A percentile compares a stretch with the other conserved stretches of the same genome.
Evolutionary conservation across 345 rosid genomes (phyloP).

Genomic region (Mercurialis annua): DNA sequence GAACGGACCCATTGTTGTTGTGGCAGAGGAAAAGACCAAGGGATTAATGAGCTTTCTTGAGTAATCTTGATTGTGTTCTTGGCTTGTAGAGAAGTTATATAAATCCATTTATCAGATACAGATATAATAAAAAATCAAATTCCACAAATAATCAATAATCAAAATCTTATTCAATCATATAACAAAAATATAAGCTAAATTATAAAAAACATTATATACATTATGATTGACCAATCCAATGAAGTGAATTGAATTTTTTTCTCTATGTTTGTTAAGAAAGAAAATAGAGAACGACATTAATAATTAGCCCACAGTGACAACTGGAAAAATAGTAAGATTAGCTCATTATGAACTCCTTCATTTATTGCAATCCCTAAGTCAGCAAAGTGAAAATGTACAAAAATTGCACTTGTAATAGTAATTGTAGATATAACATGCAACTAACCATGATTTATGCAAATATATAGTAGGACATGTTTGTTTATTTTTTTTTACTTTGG

Average conservation of each 20-base stretch:
- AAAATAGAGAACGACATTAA: neutral
- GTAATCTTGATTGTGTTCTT: too few relatives aligned
- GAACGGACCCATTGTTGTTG: too few relatives aligned
- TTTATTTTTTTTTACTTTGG: neutral
- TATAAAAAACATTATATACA: too few relatives aligned
- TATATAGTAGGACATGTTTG: neutral
- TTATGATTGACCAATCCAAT: neutral
- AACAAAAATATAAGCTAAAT: too few relatives aligned
- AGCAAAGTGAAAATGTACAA: conserved; percentile 3
- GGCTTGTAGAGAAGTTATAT: too few relatives aligned
- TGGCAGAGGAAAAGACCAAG: too few relatives aligned
- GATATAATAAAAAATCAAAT: too few relatives aligned
- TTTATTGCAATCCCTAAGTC: conserved; percentile 4
- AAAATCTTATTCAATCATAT: too few relatives aligned
- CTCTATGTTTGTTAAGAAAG: neutral
- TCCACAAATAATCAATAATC: too few relatives aligned
- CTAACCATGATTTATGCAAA: neutral
- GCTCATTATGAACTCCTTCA: neutral
- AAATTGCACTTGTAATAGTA: neutral
- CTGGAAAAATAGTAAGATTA: neutral
- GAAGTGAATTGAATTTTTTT: neutral
- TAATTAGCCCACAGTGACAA: neutral
- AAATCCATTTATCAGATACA: too few relatives aligned
- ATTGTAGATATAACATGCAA: neutral
- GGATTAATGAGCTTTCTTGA: too few relatives aligned